These are phyloP conservation scores for Trichoderma semiorbis DNA, from an alignment of 2,329 filamentous ascomycete genomes.

Conservation along the genomic window DNA sequence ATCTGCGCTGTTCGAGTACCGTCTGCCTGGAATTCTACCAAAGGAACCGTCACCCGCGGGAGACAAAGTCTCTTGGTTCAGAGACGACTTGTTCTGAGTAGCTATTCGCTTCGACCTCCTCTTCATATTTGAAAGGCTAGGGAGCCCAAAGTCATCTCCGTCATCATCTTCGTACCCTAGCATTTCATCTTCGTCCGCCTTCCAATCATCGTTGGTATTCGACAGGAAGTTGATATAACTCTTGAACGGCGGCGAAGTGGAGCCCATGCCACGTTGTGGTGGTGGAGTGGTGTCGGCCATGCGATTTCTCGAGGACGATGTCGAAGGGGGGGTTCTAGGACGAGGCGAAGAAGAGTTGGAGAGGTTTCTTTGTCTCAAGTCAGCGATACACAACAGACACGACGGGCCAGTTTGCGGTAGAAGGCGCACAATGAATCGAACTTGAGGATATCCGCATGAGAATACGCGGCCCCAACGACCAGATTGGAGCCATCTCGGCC, in stretches of 20 bases:
- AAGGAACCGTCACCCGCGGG: conserved; percentile 37
- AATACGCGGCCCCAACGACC: conserved; percentile 92
- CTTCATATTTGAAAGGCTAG: conserved; percentile 88
- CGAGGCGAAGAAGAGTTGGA: conserved; percentile 60
- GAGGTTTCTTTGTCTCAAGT: conserved; percentile 47
- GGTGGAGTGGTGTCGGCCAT: conserved; percentile 55
- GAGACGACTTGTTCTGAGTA: conserved; percentile 35
- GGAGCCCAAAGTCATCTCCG: conserved; percentile 92
- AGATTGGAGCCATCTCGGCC: conserved; percentile 59
- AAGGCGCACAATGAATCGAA: conserved; percentile 69
- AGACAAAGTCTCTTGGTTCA: conserved; percentile 31
- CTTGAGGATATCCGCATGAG: conserved; percentile 91
- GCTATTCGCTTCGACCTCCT: conserved; percentile 60
- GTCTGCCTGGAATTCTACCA: conserved; percentile 44
- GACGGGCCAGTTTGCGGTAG: background rate
- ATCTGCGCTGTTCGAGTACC: conserved; percentile 82
- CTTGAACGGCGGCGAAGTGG: conserved; percentile 63
- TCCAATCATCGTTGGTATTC: conserved; percentile 80
- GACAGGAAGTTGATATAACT: conserved; percentile 79
- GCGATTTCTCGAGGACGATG: conserved; percentile 48
- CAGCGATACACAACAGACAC: background rate
- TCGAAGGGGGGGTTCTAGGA: conserved; percentile 73
- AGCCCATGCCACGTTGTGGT: conserved; percentile 50
- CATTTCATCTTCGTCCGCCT: conserved; percentile 70
- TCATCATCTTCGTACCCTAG: conserved; percentile 80